These are phyloP conservation scores for Liquidambar formosana DNA, from an alignment of 164 flowering plant species.

Conservation along the genomic window DNA sequence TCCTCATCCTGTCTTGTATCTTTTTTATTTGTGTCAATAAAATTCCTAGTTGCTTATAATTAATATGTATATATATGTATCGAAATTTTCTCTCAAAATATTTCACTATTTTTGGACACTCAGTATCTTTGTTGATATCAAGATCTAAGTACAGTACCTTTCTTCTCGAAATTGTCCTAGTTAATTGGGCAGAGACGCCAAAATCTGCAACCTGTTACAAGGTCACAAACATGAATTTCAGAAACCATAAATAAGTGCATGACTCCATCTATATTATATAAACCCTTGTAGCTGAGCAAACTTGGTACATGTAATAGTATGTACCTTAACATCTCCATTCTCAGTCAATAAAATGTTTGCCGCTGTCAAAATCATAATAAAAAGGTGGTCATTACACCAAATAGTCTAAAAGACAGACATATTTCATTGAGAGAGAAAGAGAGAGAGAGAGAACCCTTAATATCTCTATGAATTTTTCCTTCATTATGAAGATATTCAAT, in stretches of 20 bases:
- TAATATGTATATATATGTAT: too few relatives aligned
- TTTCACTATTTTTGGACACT: too few relatives aligned
- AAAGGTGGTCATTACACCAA: conserved; percentile 13
- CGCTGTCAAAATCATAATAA: conserved; percentile 61
- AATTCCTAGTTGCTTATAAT: too few relatives aligned
- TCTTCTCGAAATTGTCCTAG: conserved; percentile 97
- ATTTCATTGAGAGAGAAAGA: neutral
- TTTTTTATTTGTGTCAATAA: too few relatives aligned
- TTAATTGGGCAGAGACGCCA: conserved; percentile 97
- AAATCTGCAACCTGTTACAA: conserved; percentile 93
- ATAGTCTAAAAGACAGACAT: neutral
- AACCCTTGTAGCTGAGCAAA: neutral
- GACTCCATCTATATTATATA: neutral
- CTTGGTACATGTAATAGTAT: neutral
- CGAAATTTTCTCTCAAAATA: too few relatives aligned
- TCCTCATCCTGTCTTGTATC: too few relatives aligned
- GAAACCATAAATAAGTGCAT: neutral
- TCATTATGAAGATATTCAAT: conserved; percentile 93
- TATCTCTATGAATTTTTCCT: conserved; percentile 98
- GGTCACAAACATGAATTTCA: conserved; percentile 13
- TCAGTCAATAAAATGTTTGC: conserved; percentile 93
- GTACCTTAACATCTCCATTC: conserved; percentile 98
- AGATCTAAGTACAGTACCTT: too few relatives aligned
- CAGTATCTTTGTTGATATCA: too few relatives aligned
- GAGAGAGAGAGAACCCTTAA: conserved; percentile 61